Evolutionary conservation across 164 flowering plant species (phyloP), one percentile per base, ranked within the genome.

Genomic region (Nymphaea colorata): DNA sequence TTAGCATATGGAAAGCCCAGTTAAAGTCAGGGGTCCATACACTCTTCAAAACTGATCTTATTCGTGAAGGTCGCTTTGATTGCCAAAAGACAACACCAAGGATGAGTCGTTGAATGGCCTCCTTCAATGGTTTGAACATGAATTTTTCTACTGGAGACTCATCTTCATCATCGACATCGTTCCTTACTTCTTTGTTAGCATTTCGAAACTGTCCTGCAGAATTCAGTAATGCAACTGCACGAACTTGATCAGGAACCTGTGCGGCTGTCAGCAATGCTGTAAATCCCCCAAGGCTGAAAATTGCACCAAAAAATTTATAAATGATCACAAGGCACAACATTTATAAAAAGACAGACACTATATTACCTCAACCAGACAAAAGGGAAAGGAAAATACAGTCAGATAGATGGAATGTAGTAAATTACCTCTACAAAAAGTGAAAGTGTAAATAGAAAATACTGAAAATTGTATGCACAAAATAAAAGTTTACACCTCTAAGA

Each of bases 61-160:
- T 70, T 7, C 99, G 91, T 53, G 91, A 84, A 42, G 97, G 99
- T 77, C 89, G 91, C 81, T 89, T 94, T 65, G 99, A 81, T 83
- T 94, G 99, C 99, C 96, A 94, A 72, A 91, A 94, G 67, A 91
- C 62, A 76, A 94, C 78, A 41, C 93, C 95, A 59, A 94, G 95
- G 79, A 85, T 82, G 12, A 90, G 61, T 15, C 99, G 95, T 76
- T 91, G 99, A 51, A 94, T 82, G 74, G 76, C 67, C 67, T 91
- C 93, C 83, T 91, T 94, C 72, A 94, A 18, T 44, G 99, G 99
- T 78, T 84, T 89, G 15, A 88, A 17, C 11, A 89, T 71, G 69
- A 76, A 75, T 67, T 82, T 87, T 73, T 83, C 83, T 6, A 91
- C 8, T 62, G 42, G 42, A 36, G 83, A 74, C 65, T 88, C 89